These are phyloP conservation scores for Cercospora sp. DNA, from an alignment of 2,329 filamentous ascomycete species.

Conservation along the genomic window DNA sequence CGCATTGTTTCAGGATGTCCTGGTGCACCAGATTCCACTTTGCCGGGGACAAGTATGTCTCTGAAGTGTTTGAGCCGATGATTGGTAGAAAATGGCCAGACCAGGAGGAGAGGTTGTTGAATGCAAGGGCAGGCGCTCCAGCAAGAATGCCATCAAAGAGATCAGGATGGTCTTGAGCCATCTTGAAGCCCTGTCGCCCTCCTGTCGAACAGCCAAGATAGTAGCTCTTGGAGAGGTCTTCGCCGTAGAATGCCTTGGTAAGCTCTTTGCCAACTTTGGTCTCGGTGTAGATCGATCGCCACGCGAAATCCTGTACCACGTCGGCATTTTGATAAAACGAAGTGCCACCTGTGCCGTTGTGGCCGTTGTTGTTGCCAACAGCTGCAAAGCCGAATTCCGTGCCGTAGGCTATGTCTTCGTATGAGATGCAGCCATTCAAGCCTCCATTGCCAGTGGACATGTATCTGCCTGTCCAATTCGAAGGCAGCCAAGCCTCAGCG, in stretches of 20 bases:
- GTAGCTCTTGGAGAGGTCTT: conserved; percentile 47
- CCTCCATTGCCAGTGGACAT: conserved; percentile 46
- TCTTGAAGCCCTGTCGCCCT: conserved; percentile 49
- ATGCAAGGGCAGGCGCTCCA: conserved; percentile 46
- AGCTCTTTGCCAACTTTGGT: conserved; percentile 37
- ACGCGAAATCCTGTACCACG: conserved; percentile 52
- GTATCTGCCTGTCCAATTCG: conserved; percentile 42
- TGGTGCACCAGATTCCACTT: conserved; percentile 45
- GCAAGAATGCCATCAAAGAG: conserved; percentile 52
- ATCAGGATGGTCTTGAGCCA: conserved; percentile 46
- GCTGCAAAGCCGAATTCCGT: conserved; percentile 43
- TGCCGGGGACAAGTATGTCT: conserved; percentile 41
- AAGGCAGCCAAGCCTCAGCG: conserved; percentile 50
- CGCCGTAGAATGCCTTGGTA: conserved; percentile 40
- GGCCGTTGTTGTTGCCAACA: conserved; percentile 46
- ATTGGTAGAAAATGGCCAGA: conserved; percentile 44
- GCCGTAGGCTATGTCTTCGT: conserved; percentile 43
- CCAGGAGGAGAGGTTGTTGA: conserved; percentile 46
- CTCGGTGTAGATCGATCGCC: conserved; percentile 35
- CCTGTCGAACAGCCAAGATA: conserved; percentile 51
- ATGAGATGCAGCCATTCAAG: conserved; percentile 42
- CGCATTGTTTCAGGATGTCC: conserved; percentile 51
- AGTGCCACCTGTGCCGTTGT: conserved; percentile 47
- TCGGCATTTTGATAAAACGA: conserved; percentile 51
- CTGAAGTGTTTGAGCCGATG: conserved; percentile 40